Evolutionary conservation across 2,329 filamentous ascomycete species (phyloP), one percentile per base, ranked within the genome.

Genomic region (Zalaria sp.): DNA sequence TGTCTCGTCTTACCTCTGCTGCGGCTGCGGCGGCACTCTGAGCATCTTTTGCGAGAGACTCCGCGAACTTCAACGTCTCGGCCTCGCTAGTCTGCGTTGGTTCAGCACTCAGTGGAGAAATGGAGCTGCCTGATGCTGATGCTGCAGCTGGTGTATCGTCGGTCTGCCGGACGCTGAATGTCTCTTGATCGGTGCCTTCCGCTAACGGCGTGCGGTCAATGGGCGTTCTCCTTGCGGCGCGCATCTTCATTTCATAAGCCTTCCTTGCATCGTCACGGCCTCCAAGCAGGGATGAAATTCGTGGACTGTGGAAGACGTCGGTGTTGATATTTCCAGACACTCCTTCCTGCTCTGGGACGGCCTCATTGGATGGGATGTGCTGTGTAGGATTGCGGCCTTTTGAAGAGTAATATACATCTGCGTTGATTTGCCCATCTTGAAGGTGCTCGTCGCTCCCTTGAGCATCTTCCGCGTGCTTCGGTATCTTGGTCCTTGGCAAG

Each of bases 261-360:
- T 44, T 46, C 10, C 46, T 38, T 18, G 41, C 37, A 28, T 48
- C 46, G 27, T 48, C 46, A 29, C 39, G 39, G 25, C 43, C 39
- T 25, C 38, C 40, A 5, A 48, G 27, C 4, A 48, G 18, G 4
- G 43, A 43, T n/a, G 46, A 43, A 4, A 48, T 42, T 31, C 43
- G 39, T 3, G 69, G 71, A 42, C 72, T 81, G 43, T 73, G 72
- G 52, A 82, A 82, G 0, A 81, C 57, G 48, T 76, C 70, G 4
- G 70, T 68, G 51, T 80, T 69, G 51, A 79, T 64, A 37, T 71
- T 75, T 41, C 76, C 71, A 3, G 75, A 67, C 10, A 71, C 45
- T n/a, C 71, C 64, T 11, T 69, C 63, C 11, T 54, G 50, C 35
- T 47, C 45, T 49, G 43, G 35, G 61, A 57, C 29, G 57, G 51